A percentile compares a stretch with the other conserved stretches of the same genome.
phyloP scores from a whole-genome alignment of 2,329 filamentous ascomycete species.

The Lachnellula willkommii region DNA sequence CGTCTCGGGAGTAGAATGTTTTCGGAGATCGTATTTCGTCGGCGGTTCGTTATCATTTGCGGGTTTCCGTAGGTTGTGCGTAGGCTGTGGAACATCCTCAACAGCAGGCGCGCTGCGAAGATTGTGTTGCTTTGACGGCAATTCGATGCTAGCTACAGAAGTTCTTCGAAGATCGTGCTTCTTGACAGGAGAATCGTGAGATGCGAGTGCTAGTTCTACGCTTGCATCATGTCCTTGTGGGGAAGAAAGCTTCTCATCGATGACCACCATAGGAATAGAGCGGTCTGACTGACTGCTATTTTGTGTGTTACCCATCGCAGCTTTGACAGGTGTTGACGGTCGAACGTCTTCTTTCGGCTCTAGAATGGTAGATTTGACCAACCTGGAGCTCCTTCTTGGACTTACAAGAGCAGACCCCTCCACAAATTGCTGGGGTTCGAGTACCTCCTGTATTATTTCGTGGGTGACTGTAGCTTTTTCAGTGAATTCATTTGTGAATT shows the following conservation, averaged over 20 bases:
- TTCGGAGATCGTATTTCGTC: background rate
- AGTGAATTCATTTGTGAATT: background rate
- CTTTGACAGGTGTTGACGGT: conserved; percentile 6
- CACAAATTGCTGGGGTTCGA: background rate
- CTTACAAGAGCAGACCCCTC: conserved; percentile 1
- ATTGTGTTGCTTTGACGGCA: background rate
- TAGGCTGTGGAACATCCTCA: background rate
- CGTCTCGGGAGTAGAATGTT: background rate
- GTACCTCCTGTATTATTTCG: background rate
- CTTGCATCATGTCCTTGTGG: conserved; percentile 29
- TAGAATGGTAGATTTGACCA: conserved; percentile 7
- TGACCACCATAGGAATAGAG: conserved; percentile 17
- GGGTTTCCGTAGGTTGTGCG: background rate
- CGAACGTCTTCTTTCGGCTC: conserved; percentile 11
- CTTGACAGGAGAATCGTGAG: conserved; percentile 24
- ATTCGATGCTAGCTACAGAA: background rate
- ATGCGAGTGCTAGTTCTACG: conserved; percentile 25
- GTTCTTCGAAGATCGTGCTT: conserved; percentile 14
- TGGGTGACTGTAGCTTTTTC: background rate
- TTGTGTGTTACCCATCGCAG: conserved; percentile 1
- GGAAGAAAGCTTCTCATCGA: conserved; percentile 16
- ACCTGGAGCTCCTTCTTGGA: conserved; percentile 18
- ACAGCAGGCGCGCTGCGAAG: background rate
- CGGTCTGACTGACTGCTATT: conserved; percentile 9
- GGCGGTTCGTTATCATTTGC: background rate